Evolutionary conservation across 2,329 filamentous ascomycete species (phyloP), one percentile per base, ranked within the genome.

Genomic region (Xylaria digitata): DNA sequence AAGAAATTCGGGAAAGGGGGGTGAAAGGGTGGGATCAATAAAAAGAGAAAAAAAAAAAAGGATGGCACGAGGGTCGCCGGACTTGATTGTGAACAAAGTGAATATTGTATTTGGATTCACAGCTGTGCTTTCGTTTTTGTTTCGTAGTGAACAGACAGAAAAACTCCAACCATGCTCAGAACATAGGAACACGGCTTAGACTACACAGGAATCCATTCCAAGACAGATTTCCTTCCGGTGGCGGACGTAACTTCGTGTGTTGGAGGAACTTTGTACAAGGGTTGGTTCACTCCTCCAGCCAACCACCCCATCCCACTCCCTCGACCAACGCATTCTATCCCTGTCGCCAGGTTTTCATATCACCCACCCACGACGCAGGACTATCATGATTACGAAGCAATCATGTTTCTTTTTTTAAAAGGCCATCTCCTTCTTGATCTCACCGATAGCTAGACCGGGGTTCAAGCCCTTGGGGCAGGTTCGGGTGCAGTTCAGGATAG

Each of bases 391-490:
- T 40, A 19, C 37, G 26, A 23, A 32, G 40, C 17, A 40, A 45
- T 34, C 23, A 26, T 21, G 32, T 23, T 34, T 21, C 21, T 42
- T 26, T 32, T 32, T 42, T 66, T 80, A 85, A 43, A 87, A 82
- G 64, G 94, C 89, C 92, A 98, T 91, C 84, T 90, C 88, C 92
- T 97, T 97, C 92, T 98, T 98, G 82, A 97, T 97, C 86, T 97
- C 92, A 60, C 94, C 94, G 83, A 99, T 97, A 19, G 96, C 96
- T 79, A 93, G 86, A 72, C 93, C 96, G 21, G 96, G 96, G 86
- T 99, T 99, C 75, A 99, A 83, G 52, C 96, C 96, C 92, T 99
- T 99, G 79, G 96, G 96, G 83, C 96, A 99, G 63, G 95, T 97
- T 81, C 93, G 87, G 73, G 94, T 95, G 89, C 95, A 99, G 88